Evolutionary conservation across 352 stramenopile genomes (phyloP).

Genomic region (Phytophthora colocasiae): DNA sequence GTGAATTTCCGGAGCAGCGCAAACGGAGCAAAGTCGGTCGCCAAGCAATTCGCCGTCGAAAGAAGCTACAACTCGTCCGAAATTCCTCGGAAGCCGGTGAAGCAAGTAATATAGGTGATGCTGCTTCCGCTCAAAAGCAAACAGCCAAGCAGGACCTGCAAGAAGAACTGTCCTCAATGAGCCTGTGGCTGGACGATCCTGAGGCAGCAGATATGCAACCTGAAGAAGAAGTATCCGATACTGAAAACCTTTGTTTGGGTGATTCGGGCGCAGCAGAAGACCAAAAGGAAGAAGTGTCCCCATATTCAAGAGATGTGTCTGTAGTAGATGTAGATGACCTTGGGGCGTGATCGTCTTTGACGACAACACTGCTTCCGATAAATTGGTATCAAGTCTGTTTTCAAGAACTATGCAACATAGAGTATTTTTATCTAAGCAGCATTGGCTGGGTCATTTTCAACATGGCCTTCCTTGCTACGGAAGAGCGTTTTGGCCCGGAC

Average conservation of each 20-base stretch:
- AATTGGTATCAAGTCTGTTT: too few species aligned
- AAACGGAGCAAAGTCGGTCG: constrained; percentile 52
- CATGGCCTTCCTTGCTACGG: constrained; percentile 61
- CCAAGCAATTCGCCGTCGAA: constrained; percentile 39
- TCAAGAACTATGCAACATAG: too few species aligned
- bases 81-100: neutral
- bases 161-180: constrained; percentile 22
- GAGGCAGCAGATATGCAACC: neutral
- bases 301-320: too few species aligned
- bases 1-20: constrained; percentile 30
- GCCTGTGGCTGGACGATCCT: constrained; percentile 22
- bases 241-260: too few species aligned
- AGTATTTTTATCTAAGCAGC: constrained; percentile 13
- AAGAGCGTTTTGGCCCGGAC: constrained; percentile 58
- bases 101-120: neutral
- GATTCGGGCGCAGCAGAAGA: too few species aligned
- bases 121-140: constrained; percentile 5
- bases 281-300: too few species aligned
- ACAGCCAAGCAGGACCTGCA: constrained; percentile 12
- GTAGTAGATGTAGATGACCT: too few species aligned
- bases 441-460: neutral
- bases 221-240: constrained; percentile 6
- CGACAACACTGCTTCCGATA: too few species aligned
- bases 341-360: too few species aligned
- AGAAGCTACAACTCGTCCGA: constrained; percentile 27